Conservation (phyloP, 1,284 basidiomycete genomes). For the Trichosporon sp. region DNA sequence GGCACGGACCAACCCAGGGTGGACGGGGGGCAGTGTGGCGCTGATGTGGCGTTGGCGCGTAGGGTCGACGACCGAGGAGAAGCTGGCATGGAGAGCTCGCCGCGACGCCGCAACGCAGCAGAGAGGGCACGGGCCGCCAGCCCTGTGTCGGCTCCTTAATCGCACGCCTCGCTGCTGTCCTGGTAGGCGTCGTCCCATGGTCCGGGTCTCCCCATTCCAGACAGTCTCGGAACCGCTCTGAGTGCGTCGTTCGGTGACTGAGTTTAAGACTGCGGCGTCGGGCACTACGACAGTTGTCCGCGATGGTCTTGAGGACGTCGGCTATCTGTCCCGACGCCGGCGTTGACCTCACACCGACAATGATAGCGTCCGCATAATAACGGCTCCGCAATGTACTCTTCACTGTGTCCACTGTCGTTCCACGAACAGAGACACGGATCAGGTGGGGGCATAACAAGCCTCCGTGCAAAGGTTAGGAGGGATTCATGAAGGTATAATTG, state of each 20-base stretch:
- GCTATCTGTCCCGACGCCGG: too few relatives aligned
- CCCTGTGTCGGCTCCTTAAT: slow-evolving; percentile 1
- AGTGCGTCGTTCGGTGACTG: not conserved
- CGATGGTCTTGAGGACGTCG: too few relatives aligned
- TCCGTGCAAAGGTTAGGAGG: too few relatives aligned
- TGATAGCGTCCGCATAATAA: too few relatives aligned
- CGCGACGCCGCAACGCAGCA: not conserved
- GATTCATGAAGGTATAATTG: not conserved
- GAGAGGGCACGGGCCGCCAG: not conserved
- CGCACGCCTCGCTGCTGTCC: not conserved
- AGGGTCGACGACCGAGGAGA: not conserved
- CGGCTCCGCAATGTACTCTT: too few relatives aligned
- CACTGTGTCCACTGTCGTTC: too few relatives aligned
- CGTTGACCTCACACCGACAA: too few relatives aligned
- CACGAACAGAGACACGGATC: too few relatives aligned
- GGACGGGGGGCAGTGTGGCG: not conserved
- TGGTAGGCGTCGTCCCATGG: not conserved
- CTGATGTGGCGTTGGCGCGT: not conserved
- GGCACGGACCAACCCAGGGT: not conserved
- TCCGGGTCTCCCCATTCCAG: not conserved
- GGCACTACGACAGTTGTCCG: too few relatives aligned
- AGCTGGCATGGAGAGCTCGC: not conserved
- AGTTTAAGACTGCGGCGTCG: not conserved
- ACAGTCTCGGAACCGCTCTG: not conserved
- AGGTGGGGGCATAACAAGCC: too few relatives aligned